Evolutionary conservation across 495 filamentous ascomycete genomes (phyloP).

Genomic region (Glutinoglossum americanum): DNA sequence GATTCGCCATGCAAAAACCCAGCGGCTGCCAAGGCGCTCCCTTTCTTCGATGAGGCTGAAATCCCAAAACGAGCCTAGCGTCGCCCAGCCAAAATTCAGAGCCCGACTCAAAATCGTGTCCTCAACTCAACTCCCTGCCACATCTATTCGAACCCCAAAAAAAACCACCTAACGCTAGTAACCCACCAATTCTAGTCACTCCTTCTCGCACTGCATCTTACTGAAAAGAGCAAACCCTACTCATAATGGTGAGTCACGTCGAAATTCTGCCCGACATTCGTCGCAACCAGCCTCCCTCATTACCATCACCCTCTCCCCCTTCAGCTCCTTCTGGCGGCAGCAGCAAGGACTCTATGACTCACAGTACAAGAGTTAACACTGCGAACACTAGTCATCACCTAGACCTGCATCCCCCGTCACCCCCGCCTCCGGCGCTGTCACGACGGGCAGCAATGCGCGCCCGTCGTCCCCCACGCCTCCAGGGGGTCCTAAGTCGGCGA

Average conservation of each 20-base stretch:
- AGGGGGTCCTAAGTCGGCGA: slow-evolving; percentile 85
- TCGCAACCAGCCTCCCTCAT: not conserved
- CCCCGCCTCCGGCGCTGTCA: slow-evolving; percentile 32
- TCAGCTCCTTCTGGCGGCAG: too few relatives aligned
- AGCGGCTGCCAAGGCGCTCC: too few relatives aligned
- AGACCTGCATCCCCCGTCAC: slow-evolving; percentile 40
- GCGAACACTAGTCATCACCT: slow-evolving; percentile 42
- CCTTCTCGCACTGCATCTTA: not conserved
- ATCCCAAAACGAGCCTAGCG: not conserved
- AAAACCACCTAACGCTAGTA: not conserved
- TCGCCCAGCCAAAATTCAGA: not conserved
- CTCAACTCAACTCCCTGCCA: not conserved
- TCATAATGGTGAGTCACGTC: not conserved
- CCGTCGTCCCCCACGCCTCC: slow-evolving; percentile 72
- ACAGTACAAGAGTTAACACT: not conserved
- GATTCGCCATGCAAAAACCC: too few relatives aligned
- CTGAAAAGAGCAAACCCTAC: not conserved
- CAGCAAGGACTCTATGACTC: not conserved
- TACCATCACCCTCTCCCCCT: not conserved
- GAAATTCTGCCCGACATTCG: not conserved
- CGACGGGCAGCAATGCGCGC: slow-evolving; percentile 30
- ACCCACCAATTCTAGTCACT: not conserved
- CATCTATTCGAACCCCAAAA: not conserved
- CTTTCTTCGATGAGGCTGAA: not conserved
- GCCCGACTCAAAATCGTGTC: not conserved